Evolutionary conservation across 768 basidiomycete species (phyloP), one percentile per base, ranked within the genome.

Genomic region (Rhizopogon vulgaris): DNA sequence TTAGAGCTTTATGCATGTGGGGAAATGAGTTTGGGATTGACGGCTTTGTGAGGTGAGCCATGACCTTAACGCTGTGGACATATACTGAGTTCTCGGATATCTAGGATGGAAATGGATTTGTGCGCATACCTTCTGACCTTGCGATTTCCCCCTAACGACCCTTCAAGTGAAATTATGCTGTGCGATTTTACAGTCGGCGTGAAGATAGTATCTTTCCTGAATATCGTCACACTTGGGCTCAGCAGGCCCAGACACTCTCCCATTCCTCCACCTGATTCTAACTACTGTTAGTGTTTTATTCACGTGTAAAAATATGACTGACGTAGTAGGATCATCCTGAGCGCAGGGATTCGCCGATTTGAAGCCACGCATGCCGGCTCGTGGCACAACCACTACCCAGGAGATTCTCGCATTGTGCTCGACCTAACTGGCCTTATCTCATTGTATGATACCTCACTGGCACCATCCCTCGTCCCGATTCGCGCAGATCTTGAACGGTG

Each of bases 161-260:
- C 14, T n/a, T n/a, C n/a, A 10, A 73, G 73, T 40, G 73, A 73
- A 51, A 48, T 70, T 11, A 70, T 73, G 64, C 51, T 71, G 4
- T 72, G 71, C 42, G 48, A 68, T 38, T 69, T 72, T 36, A 55
- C 58, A 2, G 41, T 55, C 32, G 71, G 71, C 2, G 45, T 71
- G 22, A 40, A 52, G 25, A 53, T 63, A 7, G 52, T 65, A 12
- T 61, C 66, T 28, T 58, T 56, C 55, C 52, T 69, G 5, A 65
- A 73, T 36, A 8, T 42, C 41, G 12, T 22, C 12, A 6, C 14
- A 8, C 57, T 76, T 32, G 38, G 18, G 14, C 18, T 37, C 32
- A 25, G 14, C 24, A 38, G 18, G 34, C 27, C 27, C 11, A 28
- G 25, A 28, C 17, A 7, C 28, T 14, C 17, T 25, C 37, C 5